Evolutionary conservation across 352 stramenopile species (phyloP).

Genomic region (Globisporangium viniferum): DNA sequence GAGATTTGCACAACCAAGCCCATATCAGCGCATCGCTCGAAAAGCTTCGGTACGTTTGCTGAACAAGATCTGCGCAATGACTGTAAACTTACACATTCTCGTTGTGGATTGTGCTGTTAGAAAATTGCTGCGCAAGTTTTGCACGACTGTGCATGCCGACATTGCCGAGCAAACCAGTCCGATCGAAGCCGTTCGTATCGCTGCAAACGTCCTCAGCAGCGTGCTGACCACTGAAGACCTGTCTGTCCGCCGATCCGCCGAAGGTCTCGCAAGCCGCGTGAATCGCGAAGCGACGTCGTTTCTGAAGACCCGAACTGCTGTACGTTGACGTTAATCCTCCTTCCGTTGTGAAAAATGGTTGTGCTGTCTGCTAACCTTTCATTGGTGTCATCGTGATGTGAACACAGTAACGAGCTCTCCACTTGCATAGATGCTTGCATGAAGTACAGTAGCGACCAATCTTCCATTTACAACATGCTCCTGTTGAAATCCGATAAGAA

Average conservation of each 20-base stretch:
- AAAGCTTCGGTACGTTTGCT: constrained; percentile 8
- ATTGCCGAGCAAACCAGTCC: constrained; percentile 5
- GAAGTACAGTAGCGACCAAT: neutral
- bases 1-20: neutral
- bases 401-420: neutral
- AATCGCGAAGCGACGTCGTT: constrained; percentile 11
- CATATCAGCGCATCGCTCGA: constrained; percentile 1
- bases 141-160: constrained; percentile 3
- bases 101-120: constrained; percentile 1
- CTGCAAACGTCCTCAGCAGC: constrained; percentile 1
- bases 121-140: constrained; percentile 7
- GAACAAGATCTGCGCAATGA: neutral
- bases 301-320: constrained; percentile 10
- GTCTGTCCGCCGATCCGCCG: constrained; percentile 12
- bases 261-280: constrained; percentile 8
- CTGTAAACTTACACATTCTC: neutral
- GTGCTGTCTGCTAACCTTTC: neutral
- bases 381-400: neutral
- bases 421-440: neutral
- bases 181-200: constrained; percentile 12
- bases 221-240: constrained; percentile 17
- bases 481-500: too few relatives aligned
- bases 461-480: neutral
- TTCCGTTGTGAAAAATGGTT: neutral
- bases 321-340: neutral